A percentile compares a stretch with the other conserved stretches of the same genome.
phyloP scores from a whole-genome alignment of 2,329 filamentous ascomycete species.

The Talaromyces albobiverticillius region DNA sequence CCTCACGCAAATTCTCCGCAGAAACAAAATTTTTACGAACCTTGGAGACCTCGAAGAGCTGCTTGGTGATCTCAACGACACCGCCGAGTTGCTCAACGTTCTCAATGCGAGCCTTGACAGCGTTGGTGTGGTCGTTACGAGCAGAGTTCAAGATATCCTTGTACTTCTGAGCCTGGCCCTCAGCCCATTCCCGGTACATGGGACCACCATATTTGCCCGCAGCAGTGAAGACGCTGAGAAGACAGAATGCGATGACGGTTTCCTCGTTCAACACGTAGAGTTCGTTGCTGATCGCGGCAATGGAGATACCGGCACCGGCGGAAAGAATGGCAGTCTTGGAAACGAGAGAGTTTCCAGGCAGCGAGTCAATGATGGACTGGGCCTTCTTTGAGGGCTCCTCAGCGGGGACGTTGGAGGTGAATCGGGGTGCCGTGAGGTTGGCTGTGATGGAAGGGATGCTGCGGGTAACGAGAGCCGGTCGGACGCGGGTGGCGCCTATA shows the following conservation, averaged over 20 bases:
- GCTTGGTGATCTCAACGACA: conserved; percentile 96
- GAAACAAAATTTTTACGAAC: conserved; percentile 43
- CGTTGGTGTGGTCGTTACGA: conserved; percentile 88
- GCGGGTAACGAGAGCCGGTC: conserved; percentile 74
- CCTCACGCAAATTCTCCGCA: neutral
- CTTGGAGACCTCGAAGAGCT: conserved; percentile 97
- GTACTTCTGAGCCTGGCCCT: conserved; percentile 86
- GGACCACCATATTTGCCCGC: conserved; percentile 93
- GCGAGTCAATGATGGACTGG: conserved; percentile 86
- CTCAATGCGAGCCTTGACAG: conserved; percentile 90
- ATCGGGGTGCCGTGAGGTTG: conserved; percentile 65
- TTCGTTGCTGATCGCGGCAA: conserved; percentile 98
- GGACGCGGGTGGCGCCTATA: conserved; percentile 83
- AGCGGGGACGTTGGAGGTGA: conserved; percentile 72
- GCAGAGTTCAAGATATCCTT: conserved; percentile 93
- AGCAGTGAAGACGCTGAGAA: conserved; percentile 88
- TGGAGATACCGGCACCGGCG: conserved; percentile 80
- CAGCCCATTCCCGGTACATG: conserved; percentile 87
- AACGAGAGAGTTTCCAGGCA: conserved; percentile 87
- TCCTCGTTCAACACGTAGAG: conserved; percentile 99
- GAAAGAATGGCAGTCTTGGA: conserved; percentile 98
- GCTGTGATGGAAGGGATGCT: conserved; percentile 71
- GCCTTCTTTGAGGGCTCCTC: conserved; percentile 96
- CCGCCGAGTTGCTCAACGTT: conserved; percentile 91
- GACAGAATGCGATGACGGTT: conserved; percentile 87